Evolutionary conservation across 2,329 filamentous ascomycete species (phyloP), one percentile per base, ranked within the genome.

Genomic region (Torrubiellomyces zombiae): DNA sequence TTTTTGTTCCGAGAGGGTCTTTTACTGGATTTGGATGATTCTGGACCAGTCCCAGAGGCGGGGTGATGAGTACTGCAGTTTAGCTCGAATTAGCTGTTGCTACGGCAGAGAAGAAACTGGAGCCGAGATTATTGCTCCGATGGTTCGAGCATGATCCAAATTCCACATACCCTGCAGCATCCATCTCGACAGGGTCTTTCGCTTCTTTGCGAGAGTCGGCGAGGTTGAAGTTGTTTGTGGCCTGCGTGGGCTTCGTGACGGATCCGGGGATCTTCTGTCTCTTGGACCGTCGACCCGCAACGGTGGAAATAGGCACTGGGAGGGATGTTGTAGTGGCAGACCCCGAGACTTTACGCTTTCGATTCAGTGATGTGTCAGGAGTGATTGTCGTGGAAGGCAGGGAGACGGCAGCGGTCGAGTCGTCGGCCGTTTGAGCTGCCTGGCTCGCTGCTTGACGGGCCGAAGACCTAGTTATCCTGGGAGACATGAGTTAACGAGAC

Each of bases 401-500:
- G 47, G 37, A 38, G 53, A 44, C 39, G 47, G 38, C 27, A 56
- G 48, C 37, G 48, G 40, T 33, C 51, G 35, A 39, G 53, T 36
- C n/a, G 43, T 55, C 47, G 45, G 54, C 43, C 34, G 45, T 41
- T 43, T 57, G 55, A 39, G 55, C 57, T 55, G 58, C 56, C 47
- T 60, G 60, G 47, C 54, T 69, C 49, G 80, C 77, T 60, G 80
- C 80, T 69, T 81, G 75, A 64, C 83, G 83, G 61, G 85, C 78
- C 55, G 85, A 77, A 46, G 85, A 89, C 63, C 86, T 82, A 65
- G 86, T 94, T 46, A 89, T 75, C 80, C 85, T 94, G 69, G 74
- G 63, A 71, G 80, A 81, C 83, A 93, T 94, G 74, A 86, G 80
- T 75, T 50, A 51, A 32, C 20, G 13, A 18, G 18, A n/a, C n/a